Evolutionary conservation across 2,329 filamentous ascomycete genomes (phyloP), one percentile per base, ranked within the genome.

Genomic region (Aspergillus fumigatiaffinis): DNA sequence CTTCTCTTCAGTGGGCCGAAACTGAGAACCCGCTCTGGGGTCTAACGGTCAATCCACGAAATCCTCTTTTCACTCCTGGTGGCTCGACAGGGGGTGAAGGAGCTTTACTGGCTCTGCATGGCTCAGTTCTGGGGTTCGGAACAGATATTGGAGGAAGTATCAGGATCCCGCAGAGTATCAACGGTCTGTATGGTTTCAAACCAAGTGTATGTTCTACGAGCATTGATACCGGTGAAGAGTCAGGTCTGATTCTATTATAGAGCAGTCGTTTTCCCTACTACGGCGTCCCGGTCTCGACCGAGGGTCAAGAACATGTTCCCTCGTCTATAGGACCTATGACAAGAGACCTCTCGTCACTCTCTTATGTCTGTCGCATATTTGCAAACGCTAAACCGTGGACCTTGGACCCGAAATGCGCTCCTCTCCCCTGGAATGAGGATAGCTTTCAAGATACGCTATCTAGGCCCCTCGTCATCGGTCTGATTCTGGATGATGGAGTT

Each of bases 291-390:
- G 84, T 87, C 0, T 86, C 84, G 0, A 86, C 82, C 0, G 84
- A 87, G 44, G 84, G 85, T 35, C 85, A 87, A 63, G 83, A 87
- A 55, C 84, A 87, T 68, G 81, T 87, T 0, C 84, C 84, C 1
- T 87, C 85, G 0, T 78, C 84, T 0, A 72, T 87, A n/a, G 85
- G 85, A 0, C 85, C 86, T 1, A 77, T 88, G 73, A 75, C 82
- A 5, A 76, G 84, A 5, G 77, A 76, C 57, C 66, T 86, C 3
- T 67, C 74, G 3, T 83, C 84, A 0, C 70, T 88, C 1, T 73
- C 73, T 7, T 71, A 77, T 1, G 73, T 78, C 9, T 85, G 78
- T 61, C 80, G 75, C 60, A 74, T 77, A 0, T 62, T 86, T 1
- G 73, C 80, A 8, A 67, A 77, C 5, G 67, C 76, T 5, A 69